Percentiles rank a stretch among this genome's conserved stretches.
Evolutionary conservation across 192 early-diverging fungal genomes (phyloP).

Genomic region (Ambispora gerdemannii): DNA sequence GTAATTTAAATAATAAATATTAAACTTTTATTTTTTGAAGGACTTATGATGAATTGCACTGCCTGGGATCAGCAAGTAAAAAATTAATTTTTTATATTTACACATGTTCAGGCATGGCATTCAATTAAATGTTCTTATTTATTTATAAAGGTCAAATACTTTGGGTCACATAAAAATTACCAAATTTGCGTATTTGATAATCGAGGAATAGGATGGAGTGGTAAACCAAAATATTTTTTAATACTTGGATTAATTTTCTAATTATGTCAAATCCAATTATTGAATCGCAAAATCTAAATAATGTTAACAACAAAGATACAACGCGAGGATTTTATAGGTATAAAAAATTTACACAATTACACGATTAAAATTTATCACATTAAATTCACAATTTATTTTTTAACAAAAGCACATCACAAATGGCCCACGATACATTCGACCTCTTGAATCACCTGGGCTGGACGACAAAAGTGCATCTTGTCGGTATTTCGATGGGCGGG

Average conservation of each 20-base stretch:
- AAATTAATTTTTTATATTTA: too few species aligned
- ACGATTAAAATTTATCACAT: neutral
- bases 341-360: neutral
- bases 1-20: neutral
- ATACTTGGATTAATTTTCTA: neutral
- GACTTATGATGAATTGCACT: neutral
- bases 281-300: conserved; percentile 1
- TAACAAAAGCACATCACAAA: conserved; percentile 59
- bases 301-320: conserved; percentile 43
- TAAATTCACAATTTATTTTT: neutral
- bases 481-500: conserved; percentile 81
- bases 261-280: neutral
- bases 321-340: conserved; percentile 54
- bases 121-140: neutral
- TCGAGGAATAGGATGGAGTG: conserved; percentile 69
- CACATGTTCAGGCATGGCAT: too few species aligned
- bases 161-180: conserved; percentile 63
- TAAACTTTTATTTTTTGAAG: neutral
- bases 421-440: conserved; percentile 70
- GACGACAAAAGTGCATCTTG: conserved; percentile 65
- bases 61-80: conserved; percentile 25
- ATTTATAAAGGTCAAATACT: conserved; percentile 55
- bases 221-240: conserved; percentile 29
- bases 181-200: conserved; percentile 81
- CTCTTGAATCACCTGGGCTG: conserved; percentile 75